Conservation (phyloP, 2,329 filamentous ascomycete species). For the Epichloe typhina region DNA sequence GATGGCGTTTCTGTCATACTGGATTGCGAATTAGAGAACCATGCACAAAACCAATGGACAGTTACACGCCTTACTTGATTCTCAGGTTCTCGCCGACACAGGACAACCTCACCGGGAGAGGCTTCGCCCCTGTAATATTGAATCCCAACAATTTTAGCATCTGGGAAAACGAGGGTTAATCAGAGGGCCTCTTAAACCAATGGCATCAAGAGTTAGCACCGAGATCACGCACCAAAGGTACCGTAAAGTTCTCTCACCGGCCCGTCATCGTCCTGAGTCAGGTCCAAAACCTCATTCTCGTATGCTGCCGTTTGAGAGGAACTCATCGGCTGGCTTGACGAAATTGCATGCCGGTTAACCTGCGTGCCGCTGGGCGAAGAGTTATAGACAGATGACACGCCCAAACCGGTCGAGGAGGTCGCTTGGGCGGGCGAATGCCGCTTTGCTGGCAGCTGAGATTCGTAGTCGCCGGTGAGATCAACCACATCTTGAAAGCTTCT, state of each 20-base stretch:
- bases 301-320: slow-evolving; percentile 3
- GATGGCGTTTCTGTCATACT: slow-evolving; percentile 65
- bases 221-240: slow-evolving; percentile 23
- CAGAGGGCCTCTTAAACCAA: neutral
- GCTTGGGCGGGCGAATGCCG: slow-evolving; percentile 12
- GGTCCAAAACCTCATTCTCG: slow-evolving; percentile 28
- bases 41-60: neutral
- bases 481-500: slow-evolving; percentile 20
- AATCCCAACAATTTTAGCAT: slow-evolving; percentile 36
- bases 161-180: slow-evolving; percentile 12
- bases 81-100: slow-evolving; percentile 49
- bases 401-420: slow-evolving; percentile 7
- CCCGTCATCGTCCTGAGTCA: slow-evolving; percentile 30
- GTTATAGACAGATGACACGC: slow-evolving; percentile 10
- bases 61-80: slow-evolving; percentile 34
- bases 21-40: neutral
- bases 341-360: slow-evolving; percentile 1
- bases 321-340: slow-evolving; percentile 4
- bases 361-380: slow-evolving; percentile 5
- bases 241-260: slow-evolving; percentile 34
- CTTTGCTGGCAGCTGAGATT: slow-evolving; percentile 13
- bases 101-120: slow-evolving; percentile 47
- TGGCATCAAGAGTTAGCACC: neutral
- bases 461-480: slow-evolving; percentile 29
- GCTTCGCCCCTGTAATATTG: slow-evolving; percentile 52